Percentiles rank a stretch among this genome's conserved stretches.
These are phyloP conservation scores for Cytospora schulzeri DNA, from an alignment of 2,329 filamentous ascomycete genomes.

Conservation along the genomic window DNA sequence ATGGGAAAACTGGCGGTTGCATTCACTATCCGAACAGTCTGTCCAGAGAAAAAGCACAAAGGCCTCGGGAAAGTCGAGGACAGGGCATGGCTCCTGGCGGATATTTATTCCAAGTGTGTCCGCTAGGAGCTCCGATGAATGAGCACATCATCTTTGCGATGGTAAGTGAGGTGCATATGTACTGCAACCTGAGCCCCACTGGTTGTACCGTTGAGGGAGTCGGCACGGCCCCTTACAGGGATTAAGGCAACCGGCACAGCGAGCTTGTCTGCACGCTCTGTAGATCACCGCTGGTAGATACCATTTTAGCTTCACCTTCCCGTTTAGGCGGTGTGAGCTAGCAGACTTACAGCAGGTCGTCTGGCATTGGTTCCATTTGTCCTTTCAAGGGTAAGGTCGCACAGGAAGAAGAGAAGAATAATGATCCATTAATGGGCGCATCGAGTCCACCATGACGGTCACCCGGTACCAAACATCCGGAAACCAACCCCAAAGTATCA, in stretches of 20 bases:
- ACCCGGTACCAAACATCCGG: no score
- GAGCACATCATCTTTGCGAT: constrained; percentile 1
- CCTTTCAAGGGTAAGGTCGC: not conserved
- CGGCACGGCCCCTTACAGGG: constrained; percentile 5
- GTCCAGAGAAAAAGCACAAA: not conserved
- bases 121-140: not conserved
- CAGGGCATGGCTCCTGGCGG: not conserved
- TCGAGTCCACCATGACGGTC: not conserved
- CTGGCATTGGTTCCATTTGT: not conserved
- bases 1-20: not conserved
- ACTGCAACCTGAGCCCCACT: constrained; percentile 5
- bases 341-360: constrained; percentile 12
- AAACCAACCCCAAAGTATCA: no score
- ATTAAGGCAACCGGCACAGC: not conserved
- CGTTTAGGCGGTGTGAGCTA: constrained; percentile 4
- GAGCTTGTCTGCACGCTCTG: constrained; percentile 10
- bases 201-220: not conserved
- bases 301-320: constrained; percentile 9
- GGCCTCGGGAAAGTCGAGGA: not conserved
- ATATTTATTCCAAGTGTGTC: not conserved
- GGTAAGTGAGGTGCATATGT: constrained; percentile 9
- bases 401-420: not conserved
- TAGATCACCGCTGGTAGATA: constrained; percentile 11
- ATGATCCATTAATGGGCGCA: not conserved
- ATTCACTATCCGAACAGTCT: not conserved